These are phyloP conservation scores for Apiospora pterosperma DNA, from an alignment of 2,329 filamentous ascomycete genomes.

Conservation along the genomic window DNA sequence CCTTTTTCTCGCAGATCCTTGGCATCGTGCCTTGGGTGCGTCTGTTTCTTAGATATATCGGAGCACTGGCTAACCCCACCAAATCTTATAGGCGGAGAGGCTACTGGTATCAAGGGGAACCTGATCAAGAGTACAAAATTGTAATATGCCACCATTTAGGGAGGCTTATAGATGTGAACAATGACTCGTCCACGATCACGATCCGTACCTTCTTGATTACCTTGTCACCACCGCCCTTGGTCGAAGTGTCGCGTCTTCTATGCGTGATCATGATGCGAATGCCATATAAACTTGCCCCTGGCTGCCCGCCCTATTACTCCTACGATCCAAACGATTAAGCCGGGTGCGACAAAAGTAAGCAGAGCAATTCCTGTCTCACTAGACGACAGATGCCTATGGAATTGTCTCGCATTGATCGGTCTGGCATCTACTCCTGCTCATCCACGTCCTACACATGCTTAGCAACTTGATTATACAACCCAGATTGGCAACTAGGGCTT, in stretches of 20 bases:
- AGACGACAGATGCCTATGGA: not conserved
- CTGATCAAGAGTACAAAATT: constrained; percentile 93
- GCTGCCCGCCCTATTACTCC: not conserved
- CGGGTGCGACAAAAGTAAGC: no score
- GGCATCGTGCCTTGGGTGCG: not conserved
- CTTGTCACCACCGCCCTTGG: not conserved
- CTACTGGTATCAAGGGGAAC: constrained; percentile 92
- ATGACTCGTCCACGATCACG: not conserved
- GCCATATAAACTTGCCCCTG: not conserved
- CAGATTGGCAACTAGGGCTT: not conserved
- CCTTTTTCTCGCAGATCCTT: not conserved
- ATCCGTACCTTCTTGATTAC: not conserved
- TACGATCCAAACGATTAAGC: no score
- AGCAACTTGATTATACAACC: no score
- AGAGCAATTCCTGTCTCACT: not conserved
- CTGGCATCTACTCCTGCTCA: not conserved
- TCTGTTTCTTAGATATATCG: not conserved
- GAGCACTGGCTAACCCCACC: not conserved
- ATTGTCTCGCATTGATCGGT: not conserved
- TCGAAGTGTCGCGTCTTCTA: not conserved
- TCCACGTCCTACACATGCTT: not conserved
- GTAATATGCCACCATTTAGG: constrained; percentile 36
- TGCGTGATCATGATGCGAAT: not conserved
- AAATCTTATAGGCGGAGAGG: constrained; percentile 60
- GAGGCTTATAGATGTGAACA: not conserved